Conservation (phyloP, 768 basidiomycete species). For the Rhodotorula kratochvilovae region DNA sequence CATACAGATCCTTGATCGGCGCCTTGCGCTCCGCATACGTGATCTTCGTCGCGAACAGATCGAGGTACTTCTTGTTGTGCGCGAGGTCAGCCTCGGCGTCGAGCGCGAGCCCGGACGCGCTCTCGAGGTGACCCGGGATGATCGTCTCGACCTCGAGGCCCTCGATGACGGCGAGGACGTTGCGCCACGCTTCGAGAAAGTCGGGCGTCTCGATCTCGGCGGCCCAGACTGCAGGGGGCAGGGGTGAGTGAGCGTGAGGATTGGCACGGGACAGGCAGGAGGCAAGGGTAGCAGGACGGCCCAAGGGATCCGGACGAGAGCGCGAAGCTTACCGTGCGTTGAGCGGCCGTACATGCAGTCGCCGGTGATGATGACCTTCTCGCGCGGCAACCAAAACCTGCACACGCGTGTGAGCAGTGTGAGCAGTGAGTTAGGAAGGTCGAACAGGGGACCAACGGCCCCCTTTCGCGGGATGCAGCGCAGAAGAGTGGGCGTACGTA, state of each 20-base stretch:
- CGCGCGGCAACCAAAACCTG: conserved; percentile 7
- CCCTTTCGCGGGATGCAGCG: no score
- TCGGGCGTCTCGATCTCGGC: conserved; percentile 11
- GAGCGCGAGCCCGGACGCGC: background rate
- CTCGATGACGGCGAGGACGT: conserved; percentile 5
- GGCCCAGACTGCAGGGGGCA: background rate
- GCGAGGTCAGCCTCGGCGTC: conserved; percentile 1
- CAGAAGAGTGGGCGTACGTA: background rate
- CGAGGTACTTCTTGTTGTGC: conserved; percentile 11
- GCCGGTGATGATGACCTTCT: conserved; percentile 15
- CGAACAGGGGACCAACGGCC: no score
- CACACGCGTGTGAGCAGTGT: background rate
- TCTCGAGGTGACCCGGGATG: background rate
- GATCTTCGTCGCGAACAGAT: conserved; percentile 9
- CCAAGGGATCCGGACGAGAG: no score
- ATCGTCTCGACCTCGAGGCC: background rate
- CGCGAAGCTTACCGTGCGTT: background rate
- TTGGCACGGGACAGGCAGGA: background rate
- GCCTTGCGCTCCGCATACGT: conserved; percentile 6
- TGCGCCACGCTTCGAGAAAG: conserved; percentile 4
- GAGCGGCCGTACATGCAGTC: background rate
- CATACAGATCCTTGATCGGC: background rate
- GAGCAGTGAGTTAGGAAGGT: background rate
- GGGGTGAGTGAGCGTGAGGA: background rate
- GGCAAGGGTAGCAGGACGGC: no score